Base-by-base conservation (phyloP, 306 rosid genomes). In the Vigna angularis region DNA sequence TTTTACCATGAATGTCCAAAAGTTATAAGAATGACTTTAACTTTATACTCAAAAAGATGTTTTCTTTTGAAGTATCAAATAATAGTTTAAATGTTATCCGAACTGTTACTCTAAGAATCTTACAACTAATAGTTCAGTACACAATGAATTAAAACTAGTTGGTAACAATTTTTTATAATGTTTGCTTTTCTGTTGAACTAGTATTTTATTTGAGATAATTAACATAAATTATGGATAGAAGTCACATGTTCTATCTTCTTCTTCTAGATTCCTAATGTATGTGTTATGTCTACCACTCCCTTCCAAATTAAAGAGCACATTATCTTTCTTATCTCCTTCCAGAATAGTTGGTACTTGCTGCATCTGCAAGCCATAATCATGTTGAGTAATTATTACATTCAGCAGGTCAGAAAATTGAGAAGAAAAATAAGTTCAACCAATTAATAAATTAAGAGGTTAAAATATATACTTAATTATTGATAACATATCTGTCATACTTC, bases 261-360 rank as follows among this genome's bases (percentile, higher is more conserved):
- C 48, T 16, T 32, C 26, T 63, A 13, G 16, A 63, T 34, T 63
- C 22, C 48, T 63, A 20, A 20, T 20, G 22, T 20, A 20, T 20
- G 22, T 20, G 42, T 59, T 62, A 40, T 4, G 45, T 22, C 67
- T 62, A 32, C 45, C 67, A 62, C 22, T 62, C 22, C 17, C 6
- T 26, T 58, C 40, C 40, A 58, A 58, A 58, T 58, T 26, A 62
- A 32, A 14, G 17, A 32, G 13, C 45, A 32, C 45, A 32, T 26
- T 58, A 28, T 59, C 44, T 64, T 36, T 36, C 22, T 32, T 3
- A 2, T 4, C 24, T n/a, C 48, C 24, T 36, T 63, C 48, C 28
- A 64, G 49, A 64, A 34, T 63, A 64, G 49, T 36, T 64, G 49
- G 28, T 64, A 38, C 28, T 64, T 64, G 49, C 70, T 34, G 70